phyloP scores from a whole-genome alignment of 371 early-diverging fungal genomes.

The Mortierella sp. region DNA sequence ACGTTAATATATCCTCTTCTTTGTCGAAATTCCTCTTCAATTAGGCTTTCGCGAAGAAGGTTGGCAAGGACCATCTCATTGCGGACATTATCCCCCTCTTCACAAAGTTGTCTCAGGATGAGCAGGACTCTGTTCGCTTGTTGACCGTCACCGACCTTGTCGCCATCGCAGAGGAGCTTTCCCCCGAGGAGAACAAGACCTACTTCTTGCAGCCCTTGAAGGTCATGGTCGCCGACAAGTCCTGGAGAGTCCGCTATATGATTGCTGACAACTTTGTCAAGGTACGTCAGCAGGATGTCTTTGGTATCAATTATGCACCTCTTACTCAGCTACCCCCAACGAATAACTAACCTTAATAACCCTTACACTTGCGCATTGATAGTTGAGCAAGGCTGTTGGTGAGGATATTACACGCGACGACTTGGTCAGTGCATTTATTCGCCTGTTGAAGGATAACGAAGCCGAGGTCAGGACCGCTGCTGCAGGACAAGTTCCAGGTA shows the following conservation, averaged over 20 bases:
- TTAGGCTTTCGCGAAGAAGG: slow-evolving; percentile 74
- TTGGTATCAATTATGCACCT: not conserved
- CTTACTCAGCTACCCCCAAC: too few species aligned
- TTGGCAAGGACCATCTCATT: slow-evolving; percentile 81
- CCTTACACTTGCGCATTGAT: slow-evolving; percentile 5
- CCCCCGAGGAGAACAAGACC: slow-evolving; percentile 80
- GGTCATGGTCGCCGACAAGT: slow-evolving; percentile 89
- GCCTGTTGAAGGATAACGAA: slow-evolving; percentile 92
- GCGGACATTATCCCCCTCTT: slow-evolving; percentile 86
- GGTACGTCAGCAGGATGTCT: slow-evolving; percentile 61
- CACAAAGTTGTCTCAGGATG: slow-evolving; percentile 83
- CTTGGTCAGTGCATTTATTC: slow-evolving; percentile 80
- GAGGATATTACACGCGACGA: slow-evolving; percentile 81
- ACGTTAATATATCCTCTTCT: not conserved
- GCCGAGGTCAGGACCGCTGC: slow-evolving; percentile 98
- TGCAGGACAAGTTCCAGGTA: slow-evolving; percentile 88
- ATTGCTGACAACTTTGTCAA: slow-evolving; percentile 96
- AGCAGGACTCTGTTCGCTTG: slow-evolving; percentile 97
- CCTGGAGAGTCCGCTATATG: slow-evolving; percentile 99
- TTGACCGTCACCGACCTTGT: slow-evolving; percentile 93
- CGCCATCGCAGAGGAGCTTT: slow-evolving; percentile 88
- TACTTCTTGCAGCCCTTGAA: slow-evolving; percentile 82
- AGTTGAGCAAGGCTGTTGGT: slow-evolving; percentile 89
- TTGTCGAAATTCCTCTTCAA: too few species aligned
- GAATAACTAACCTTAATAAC: not conserved